Evolutionary conservation across 495 filamentous ascomycete genomes (phyloP).

Genomic region (Lophiostoma macrostomum): DNA sequence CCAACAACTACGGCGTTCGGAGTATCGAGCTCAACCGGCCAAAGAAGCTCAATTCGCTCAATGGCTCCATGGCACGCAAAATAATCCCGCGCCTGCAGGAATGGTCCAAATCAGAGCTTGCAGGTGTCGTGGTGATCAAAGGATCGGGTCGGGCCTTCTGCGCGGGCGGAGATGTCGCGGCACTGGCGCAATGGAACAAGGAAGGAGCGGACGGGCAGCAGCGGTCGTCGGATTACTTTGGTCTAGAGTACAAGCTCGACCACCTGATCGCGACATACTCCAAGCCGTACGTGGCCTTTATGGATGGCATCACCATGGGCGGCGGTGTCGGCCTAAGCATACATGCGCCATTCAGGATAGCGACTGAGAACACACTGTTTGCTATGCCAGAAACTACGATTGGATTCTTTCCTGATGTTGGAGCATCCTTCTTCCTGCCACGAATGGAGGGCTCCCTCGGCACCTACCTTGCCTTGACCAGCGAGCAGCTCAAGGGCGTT

Average conservation of each 20-base stretch:
- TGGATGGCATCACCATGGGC: constrained; percentile 98
- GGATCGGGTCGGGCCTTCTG: constrained; percentile 86
- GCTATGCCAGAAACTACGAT: constrained; percentile 99
- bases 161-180: constrained; percentile 85
- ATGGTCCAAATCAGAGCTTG: constrained; percentile 90
- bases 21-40: constrained; percentile 94
- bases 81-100: constrained; percentile 82
- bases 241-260: constrained; percentile 87
- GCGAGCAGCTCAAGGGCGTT: constrained; percentile 71
- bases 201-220: constrained; percentile 62
- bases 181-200: constrained; percentile 69
- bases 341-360: constrained; percentile 93
- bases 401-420: constrained; percentile 97
- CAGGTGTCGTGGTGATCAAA: constrained; percentile 89
- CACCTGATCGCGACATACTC: constrained; percentile 91
- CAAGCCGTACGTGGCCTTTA: constrained; percentile 92
- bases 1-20: constrained; percentile 79
- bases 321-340: constrained; percentile 91
- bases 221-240: constrained; percentile 79
- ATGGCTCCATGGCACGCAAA: constrained; percentile 90
- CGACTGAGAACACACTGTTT: constrained; percentile 90
- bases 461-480: constrained; percentile 88
- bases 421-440: constrained; percentile 90
- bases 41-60: constrained; percentile 81
- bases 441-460: constrained; percentile 78